These are phyloP conservation scores for Claviceps purpurea DNA, from an alignment of 2,329 filamentous ascomycete genomes.

Conservation along the genomic window DNA sequence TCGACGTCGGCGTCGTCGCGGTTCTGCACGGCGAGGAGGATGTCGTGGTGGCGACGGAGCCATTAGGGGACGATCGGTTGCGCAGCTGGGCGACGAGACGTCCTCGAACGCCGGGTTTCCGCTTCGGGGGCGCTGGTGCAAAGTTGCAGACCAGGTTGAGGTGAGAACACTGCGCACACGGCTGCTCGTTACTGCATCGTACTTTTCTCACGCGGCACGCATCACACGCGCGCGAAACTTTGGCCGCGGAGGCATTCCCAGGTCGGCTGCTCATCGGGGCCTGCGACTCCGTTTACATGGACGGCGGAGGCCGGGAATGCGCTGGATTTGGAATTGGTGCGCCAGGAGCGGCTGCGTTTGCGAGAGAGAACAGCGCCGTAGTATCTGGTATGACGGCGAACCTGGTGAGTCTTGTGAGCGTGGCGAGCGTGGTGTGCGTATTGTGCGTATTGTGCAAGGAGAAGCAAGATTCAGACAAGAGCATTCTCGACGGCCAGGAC, in stretches of 20 bases:
- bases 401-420: not conserved
- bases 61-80: slow-evolving; percentile 9
- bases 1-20: too few species aligned
- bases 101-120: slow-evolving; percentile 21
- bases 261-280: slow-evolving; percentile 6
- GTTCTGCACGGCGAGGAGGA: not conserved
- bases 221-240: slow-evolving; percentile 20
- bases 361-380: not conserved
- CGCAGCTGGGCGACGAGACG: slow-evolving; percentile 23
- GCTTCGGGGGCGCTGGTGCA: slow-evolving; percentile 18
- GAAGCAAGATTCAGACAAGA: not conserved
- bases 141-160: slow-evolving; percentile 22
- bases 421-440: not conserved
- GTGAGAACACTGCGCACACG: slow-evolving; percentile 24
- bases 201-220: slow-evolving; percentile 26
- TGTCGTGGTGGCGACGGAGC: slow-evolving; percentile 1
- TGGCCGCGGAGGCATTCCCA: slow-evolving; percentile 3
- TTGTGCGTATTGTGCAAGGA: not conserved
- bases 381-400: not conserved
- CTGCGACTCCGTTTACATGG: not conserved
- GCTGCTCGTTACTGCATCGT: slow-evolving; percentile 20
- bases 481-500: not conserved
- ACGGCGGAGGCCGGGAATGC: not conserved
- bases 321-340: not conserved
- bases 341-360: not conserved